Percentiles rank a stretch among this genome's conserved stretches.
Evolutionary conservation across 2,329 filamentous ascomycete species (phyloP).

Genomic region (Colletotrichum noveboracense): DNA sequence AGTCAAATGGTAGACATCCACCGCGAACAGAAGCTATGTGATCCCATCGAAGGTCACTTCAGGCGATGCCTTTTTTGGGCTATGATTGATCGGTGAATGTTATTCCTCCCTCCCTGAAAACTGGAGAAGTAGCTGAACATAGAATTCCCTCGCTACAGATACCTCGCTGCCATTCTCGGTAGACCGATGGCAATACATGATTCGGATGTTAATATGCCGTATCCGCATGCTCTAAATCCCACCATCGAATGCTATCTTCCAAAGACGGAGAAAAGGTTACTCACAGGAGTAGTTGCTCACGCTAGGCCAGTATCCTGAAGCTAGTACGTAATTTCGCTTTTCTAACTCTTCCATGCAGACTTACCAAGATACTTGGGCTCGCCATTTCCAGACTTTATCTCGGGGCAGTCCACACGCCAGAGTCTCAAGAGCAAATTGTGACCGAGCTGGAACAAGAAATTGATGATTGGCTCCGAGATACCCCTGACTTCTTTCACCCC

Average conservation of each 20-base stretch:
- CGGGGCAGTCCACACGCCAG: neutral
- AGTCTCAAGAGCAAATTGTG: neutral
- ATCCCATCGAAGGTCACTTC: neutral
- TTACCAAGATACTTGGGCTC: neutral
- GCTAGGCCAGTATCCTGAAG: neutral
- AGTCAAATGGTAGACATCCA: neutral
- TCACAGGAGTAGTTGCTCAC: neutral
- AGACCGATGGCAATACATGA: neutral
- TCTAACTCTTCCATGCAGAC: neutral
- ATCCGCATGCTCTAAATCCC: neutral
- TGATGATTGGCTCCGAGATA: neutral
- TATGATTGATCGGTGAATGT: neutral
- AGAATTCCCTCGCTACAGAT: neutral
- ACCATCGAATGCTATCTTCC: neutral
- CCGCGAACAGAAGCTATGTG: neutral
- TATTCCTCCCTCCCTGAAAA: fast-evolving
- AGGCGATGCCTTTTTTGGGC: neutral
- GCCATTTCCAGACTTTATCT: neutral
- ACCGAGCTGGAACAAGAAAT: neutral
- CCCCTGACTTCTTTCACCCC: neutral
- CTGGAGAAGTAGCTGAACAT: neutral
- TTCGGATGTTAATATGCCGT: neutral
- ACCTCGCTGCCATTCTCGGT: neutral
- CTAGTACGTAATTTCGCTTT: fast-evolving
- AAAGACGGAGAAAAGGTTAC: neutral